These are phyloP conservation scores for Chaetoceros muelleri DNA, from an alignment of 108 stramenopile genomes.

Conservation along the genomic window DNA sequence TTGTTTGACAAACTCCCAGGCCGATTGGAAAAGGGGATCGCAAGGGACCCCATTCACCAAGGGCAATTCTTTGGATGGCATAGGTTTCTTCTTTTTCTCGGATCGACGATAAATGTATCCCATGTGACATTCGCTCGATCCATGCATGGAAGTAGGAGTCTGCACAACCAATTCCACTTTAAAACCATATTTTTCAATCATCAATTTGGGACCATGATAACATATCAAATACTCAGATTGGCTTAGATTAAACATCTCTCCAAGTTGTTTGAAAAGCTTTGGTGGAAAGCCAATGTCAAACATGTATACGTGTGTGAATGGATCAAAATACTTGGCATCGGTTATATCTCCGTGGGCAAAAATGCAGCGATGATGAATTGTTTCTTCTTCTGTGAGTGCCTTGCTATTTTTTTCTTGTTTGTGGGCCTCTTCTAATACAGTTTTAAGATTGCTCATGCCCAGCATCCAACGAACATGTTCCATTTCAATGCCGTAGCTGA, in stretches of 20 bases:
- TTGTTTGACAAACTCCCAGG: slow-evolving; percentile 30
- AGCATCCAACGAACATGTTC: slow-evolving; percentile 76
- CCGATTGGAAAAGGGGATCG: slow-evolving; percentile 48
- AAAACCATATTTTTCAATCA: slow-evolving; percentile 66
- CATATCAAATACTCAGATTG: slow-evolving; percentile 58
- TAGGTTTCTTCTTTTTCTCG: slow-evolving; percentile 2
- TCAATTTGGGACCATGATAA: slow-evolving; percentile 57
- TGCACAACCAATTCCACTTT: slow-evolving; percentile 63
- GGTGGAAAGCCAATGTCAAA: slow-evolving; percentile 91
- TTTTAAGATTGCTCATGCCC: slow-evolving; percentile 60
- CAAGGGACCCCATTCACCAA: slow-evolving; percentile 23
- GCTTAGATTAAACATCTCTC: slow-evolving; percentile 65
- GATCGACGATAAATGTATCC: slow-evolving; percentile 71
- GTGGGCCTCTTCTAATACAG: slow-evolving; percentile 32
- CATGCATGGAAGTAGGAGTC: slow-evolving; percentile 74
- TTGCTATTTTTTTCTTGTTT: slow-evolving; percentile 8
- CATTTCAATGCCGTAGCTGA: slow-evolving; percentile 89
- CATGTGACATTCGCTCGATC: slow-evolving; percentile 68
- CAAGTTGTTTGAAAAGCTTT: slow-evolving; percentile 40
- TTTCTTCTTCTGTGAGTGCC: not conserved
- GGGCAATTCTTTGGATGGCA: slow-evolving; percentile 2
- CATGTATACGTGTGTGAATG: slow-evolving; percentile 98
- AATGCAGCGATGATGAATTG: slow-evolving; percentile 29
- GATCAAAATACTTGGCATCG: slow-evolving; percentile 79
- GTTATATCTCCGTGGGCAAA: slow-evolving; percentile 82